Evolutionary conservation across 176 grass and related monocot genomes (phyloP).

Genomic region (Ampelocalamus luodianensis): DNA sequence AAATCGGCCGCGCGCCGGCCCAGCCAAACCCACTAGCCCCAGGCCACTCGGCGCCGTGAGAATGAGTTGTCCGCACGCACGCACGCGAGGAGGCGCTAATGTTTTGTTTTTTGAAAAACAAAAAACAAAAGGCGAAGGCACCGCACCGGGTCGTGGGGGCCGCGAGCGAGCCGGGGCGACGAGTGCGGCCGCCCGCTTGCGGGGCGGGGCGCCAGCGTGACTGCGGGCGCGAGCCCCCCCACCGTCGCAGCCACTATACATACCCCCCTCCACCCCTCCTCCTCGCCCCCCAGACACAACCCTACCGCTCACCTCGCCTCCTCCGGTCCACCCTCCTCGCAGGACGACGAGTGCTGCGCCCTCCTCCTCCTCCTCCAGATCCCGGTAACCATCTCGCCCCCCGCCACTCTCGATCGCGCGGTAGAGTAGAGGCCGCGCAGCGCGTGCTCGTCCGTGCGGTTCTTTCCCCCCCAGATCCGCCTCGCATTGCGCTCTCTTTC

Average conservation of each 20-base stretch:
- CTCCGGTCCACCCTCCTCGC: background rate
- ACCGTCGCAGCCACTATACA: slow-evolving; percentile 32
- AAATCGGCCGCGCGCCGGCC: too few species aligned
- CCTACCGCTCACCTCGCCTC: slow-evolving; percentile 31
- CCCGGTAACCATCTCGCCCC: slow-evolving; percentile 38
- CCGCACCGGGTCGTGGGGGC: slow-evolving; percentile 51
- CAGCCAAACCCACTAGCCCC: background rate
- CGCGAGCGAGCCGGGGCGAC: slow-evolving; percentile 26
- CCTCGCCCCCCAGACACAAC: background rate
- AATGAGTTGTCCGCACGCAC: slow-evolving; percentile 26
- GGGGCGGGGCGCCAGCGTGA: background rate
- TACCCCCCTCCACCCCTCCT: background rate
- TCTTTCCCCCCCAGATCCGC: slow-evolving; percentile 24
- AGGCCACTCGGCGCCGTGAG: background rate
- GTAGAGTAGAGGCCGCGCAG: background rate
- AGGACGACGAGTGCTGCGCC: background rate
- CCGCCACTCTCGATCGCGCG: background rate
- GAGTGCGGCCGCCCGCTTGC: slow-evolving; percentile 44
- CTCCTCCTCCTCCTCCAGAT: background rate
- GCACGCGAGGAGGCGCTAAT: background rate
- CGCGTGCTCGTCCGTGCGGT: background rate
- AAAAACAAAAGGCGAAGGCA: background rate
- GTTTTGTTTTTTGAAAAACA: background rate
- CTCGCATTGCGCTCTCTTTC: slow-evolving; percentile 35
- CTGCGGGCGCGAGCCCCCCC: background rate